phyloP scores from a whole-genome alignment of 1,284 basidiomycete species.

The Mycocalia duriaeana region DNA sequence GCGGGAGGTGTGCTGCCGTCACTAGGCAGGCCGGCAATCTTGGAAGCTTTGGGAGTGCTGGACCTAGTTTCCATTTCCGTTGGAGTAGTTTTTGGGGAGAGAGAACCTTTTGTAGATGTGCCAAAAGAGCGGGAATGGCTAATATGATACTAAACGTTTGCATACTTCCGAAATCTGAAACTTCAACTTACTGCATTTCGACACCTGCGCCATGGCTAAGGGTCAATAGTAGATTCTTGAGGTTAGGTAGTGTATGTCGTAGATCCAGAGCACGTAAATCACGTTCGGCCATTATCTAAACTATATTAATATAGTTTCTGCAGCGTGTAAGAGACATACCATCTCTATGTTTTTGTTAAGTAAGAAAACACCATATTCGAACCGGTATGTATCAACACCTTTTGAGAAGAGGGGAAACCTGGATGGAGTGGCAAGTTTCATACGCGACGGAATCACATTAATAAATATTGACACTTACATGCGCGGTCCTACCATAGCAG shows the following conservation, averaged over 20 bases:
- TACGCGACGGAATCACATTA: neutral
- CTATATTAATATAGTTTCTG: slow-evolving; percentile 10
- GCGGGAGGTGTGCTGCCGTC: slow-evolving; percentile 37
- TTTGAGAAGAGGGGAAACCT: slow-evolving; percentile 93
- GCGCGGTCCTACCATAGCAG: slow-evolving; percentile 88
- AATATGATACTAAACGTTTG: too few relatives aligned
- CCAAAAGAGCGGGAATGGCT: too few relatives aligned
- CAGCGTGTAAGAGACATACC: slow-evolving; percentile 40
- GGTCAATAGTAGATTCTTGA: slow-evolving; percentile 89
- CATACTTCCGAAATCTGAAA: too few relatives aligned
- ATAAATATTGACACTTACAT: slow-evolving; percentile 54
- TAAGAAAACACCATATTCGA: slow-evolving; percentile 96
- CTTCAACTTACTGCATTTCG: slow-evolving; percentile 31
- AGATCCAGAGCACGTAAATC: slow-evolving; percentile 87
- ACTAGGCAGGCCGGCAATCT: neutral
- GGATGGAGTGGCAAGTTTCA: slow-evolving; percentile 6
- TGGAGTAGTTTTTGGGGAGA: neutral
- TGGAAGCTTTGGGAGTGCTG: neutral
- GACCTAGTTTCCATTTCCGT: neutral
- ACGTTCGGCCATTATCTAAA: slow-evolving; percentile 84
- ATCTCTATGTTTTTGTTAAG: slow-evolving; percentile 97
- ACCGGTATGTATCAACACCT: slow-evolving; percentile 93
- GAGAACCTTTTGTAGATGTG: too few relatives aligned
- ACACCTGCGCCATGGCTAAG: slow-evolving; percentile 60
- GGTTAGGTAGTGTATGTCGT: slow-evolving; percentile 92